Base-by-base conservation (phyloP, 768 basidiomycete genomes). In the Tylopilus plumbeoviolaceoides region DNA sequence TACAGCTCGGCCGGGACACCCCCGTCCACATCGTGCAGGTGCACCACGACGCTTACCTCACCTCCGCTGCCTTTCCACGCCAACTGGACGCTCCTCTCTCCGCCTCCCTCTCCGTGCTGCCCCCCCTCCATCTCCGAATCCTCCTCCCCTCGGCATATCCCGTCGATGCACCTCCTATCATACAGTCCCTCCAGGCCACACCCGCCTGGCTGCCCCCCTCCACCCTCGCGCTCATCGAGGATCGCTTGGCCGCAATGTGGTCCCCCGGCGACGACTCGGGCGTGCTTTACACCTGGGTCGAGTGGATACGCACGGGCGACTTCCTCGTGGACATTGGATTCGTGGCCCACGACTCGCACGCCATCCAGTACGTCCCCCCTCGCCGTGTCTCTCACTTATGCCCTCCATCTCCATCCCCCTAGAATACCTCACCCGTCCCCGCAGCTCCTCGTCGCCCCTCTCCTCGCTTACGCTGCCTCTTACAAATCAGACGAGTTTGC, bases 261-360 rank as follows among this genome's bases (percentile, higher is more conserved):
- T 73, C 60, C 11, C 59, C 63, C 27, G 57, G 48, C 4, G 84
- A 82, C 17, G 59, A 61, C 5, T 78, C 84, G 33, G 77, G 78
- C 20, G 72, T 86, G 6, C 72, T 91, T 4, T 90, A 84, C 59
- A 73, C 70, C 36, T 89, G 87, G 87, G 73, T 88, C 43, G 88
- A 90, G 65, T 84, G 75, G 68, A 76, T 91, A 46, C 80, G 82
- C 21, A 80, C 74, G 9, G 88, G 83, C 4, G 80, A 84, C 31
- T 87, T 90, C 62, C 65, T 91, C 21, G 62, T 70, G 5, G 64
- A 69, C 27, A 62, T 84, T 20, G 71, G 74, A 6, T 56, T 86
- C 39, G 63, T 30, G 18, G 64, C 60, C 27, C 64, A 73, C 42
- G 56, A 61, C 44, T 73, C 11, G 41, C 54, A 21, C 33, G 43